These are phyloP conservation scores for Calonectria pauciramosa DNA, from an alignment of 2,329 filamentous ascomycete species.

Conservation along the genomic window DNA sequence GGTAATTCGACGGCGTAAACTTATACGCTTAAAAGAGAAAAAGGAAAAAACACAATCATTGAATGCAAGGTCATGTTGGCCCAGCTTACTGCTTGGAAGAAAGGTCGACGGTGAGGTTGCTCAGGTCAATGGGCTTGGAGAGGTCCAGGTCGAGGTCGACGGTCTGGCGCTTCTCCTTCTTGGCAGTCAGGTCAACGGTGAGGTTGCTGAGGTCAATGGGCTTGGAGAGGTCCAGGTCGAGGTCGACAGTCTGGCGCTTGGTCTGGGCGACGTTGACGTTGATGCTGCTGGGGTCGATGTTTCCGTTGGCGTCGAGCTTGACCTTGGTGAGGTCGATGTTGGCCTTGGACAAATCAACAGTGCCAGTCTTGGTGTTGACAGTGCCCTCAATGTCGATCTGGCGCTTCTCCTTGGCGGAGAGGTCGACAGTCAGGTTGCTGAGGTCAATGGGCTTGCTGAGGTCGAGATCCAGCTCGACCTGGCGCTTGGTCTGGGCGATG, in stretches of 20 bases:
- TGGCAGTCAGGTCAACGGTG: no score
- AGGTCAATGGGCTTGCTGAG: not conserved
- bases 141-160: no score
- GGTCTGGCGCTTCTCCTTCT: no score
- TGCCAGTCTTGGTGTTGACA: not conserved
- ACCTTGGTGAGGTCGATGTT: not conserved
- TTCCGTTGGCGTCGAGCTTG: not conserved
- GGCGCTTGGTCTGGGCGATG: not conserved
- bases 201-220: not conserved
- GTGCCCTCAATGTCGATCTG: not conserved
- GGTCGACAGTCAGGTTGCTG: not conserved
- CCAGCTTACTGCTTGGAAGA: not conserved
- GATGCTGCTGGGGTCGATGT: not conserved
- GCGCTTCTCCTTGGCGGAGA: not conserved
- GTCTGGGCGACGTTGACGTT: not conserved
- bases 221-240: not conserved
- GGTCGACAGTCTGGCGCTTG: not conserved
- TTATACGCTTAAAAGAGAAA: not conserved
- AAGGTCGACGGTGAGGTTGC: not conserved
- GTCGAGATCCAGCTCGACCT: not conserved
- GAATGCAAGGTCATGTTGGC: not conserved
- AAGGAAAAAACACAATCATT: not conserved
- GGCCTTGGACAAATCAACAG: not conserved
- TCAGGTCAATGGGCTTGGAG: not conserved
- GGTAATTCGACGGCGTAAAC: not conserved